phyloP scores from a whole-genome alignment of 2,329 filamentous ascomycete species.

The Ceratocystis papillata region DNA sequence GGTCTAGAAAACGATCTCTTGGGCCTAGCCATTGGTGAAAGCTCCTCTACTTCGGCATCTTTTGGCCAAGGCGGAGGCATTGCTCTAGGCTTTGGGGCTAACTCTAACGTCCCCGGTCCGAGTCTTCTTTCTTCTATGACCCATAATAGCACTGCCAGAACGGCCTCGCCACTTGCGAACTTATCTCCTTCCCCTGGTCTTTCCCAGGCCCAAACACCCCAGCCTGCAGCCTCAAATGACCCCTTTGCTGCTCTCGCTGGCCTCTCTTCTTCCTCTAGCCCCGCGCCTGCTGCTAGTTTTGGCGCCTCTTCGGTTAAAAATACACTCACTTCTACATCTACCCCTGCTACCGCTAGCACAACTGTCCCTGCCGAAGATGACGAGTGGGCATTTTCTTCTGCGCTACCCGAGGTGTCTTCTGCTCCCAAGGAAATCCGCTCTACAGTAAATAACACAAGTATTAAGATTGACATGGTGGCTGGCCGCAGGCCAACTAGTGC shows the following conservation, averaged over 20 bases:
- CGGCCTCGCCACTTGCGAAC: constrained; percentile 33
- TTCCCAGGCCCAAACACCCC: background rate
- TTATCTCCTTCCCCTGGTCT: constrained; percentile 38
- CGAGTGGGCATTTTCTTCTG: constrained; percentile 88
- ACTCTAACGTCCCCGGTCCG: constrained; percentile 55
- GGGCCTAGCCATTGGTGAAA: constrained; percentile 68
- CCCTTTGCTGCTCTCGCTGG: constrained; percentile 43
- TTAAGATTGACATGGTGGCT: constrained; percentile 65
- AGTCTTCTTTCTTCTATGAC: constrained; percentile 54
- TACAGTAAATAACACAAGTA: constrained; percentile 55
- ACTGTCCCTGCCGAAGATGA: constrained; percentile 54
- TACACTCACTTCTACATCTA: constrained; percentile 28
- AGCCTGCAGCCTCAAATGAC: constrained; percentile 33
- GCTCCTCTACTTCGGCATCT: constrained; percentile 33
- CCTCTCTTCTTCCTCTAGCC: constrained; percentile 25
- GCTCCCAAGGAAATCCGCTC: constrained; percentile 53
- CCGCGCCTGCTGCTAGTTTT: constrained; percentile 26
- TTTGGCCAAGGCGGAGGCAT: constrained; percentile 73
- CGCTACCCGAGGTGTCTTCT: constrained; percentile 52
- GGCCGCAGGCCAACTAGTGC: constrained; percentile 44
- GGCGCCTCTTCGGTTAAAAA: background rate
- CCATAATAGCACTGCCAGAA: constrained; percentile 46
- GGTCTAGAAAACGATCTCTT: constrained; percentile 75
- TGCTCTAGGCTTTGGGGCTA: constrained; percentile 64
- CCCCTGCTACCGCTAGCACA: constrained; percentile 28